Evolutionary conservation across 768 basidiomycete genomes (phyloP).

Genomic region (Ephemerocybe angulata): DNA sequence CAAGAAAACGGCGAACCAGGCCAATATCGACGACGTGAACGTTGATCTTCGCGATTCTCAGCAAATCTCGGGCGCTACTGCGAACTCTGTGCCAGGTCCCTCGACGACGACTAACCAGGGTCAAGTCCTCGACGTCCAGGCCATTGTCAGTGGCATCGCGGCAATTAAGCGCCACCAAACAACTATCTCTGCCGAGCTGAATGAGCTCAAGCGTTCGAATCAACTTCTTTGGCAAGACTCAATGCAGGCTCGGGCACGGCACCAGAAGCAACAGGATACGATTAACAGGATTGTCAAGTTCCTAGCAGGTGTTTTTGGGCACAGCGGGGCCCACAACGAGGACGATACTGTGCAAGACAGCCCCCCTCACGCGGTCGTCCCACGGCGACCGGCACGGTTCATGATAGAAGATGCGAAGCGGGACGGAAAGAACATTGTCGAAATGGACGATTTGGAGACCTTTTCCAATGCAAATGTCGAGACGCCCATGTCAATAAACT

Average conservation of each 20-base stretch:
- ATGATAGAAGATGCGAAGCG: conserved; percentile 62
- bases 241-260: conserved; percentile 66
- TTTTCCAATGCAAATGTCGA: conserved; percentile 32
- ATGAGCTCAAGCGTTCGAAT: conserved; percentile 83
- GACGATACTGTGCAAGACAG: conserved; percentile 22
- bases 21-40: conserved; percentile 33
- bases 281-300: conserved; percentile 95
- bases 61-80: not conserved
- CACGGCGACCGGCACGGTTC: conserved; percentile 50
- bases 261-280: conserved; percentile 93
- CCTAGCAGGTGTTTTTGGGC: conserved; percentile 86
- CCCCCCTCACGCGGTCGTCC: conserved; percentile 40
- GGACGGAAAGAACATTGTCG: conserved; percentile 32
- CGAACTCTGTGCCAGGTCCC: not conserved
- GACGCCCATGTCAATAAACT: conserved; percentile 39
- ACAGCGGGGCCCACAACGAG: conserved; percentile 27
- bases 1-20: conserved; percentile 58
- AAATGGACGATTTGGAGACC: conserved; percentile 20
- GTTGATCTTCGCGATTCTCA: conserved; percentile 31
- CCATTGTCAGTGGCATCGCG: conserved; percentile 76
- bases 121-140: conserved; percentile 70
- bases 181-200: conserved; percentile 84
- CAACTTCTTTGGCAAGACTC: conserved; percentile 93
- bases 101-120: conserved; percentile 28
- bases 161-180: conserved; percentile 91